Evolutionary conservation across 805 yeast genomes (phyloP), one percentile per base, ranked within the genome.

Genomic region (Zygosaccharomyces bailii): DNA sequence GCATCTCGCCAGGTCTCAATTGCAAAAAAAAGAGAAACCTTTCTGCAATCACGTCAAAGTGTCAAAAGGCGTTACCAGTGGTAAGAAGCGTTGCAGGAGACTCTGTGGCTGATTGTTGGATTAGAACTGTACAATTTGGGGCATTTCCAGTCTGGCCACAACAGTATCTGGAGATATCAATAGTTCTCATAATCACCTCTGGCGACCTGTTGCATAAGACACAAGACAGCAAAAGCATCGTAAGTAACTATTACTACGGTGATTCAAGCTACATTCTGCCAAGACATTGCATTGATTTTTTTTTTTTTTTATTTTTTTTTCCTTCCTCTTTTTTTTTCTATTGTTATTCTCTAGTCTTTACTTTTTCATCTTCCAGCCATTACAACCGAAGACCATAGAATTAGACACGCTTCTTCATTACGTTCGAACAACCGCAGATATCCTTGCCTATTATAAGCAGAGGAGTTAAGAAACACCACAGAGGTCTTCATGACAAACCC

Each of bases 331-430:
- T 32, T 32, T 32, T 32, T n/a, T 7, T 19, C 20, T 34, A 19
- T 4, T 8, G 7, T 34, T 34, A n/a, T 34, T 20, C 38, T 6
- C 19, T 32, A 5, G 7, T 5, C 18, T 32, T 16, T 14, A 16
- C 35, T 11, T 32, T 32, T 3, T 11, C 35, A 6, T 16, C 7
- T n/a, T n/a, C n/a, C n/a, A n/a, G n/a, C 10, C n/a, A 32, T 9
- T 21, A 21, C 25, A 32, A 32, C 35, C 11, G 35, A 14, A 32
- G 35, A 19, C 19, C 35, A 32, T 32, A 8, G 35, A 32, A 32
- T 13, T 13, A 13, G n/a, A 31, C 19, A 21, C 25, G 25, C 25
- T 21, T 9, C 9, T 21, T 21, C 9, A 21, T 21, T 9, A 21
- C 25, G 25, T 21, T n/a, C 16, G 19, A 7, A 17, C 18, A 13